These are phyloP conservation scores for Coniferiporia sulphurascens DNA, from an alignment of 1,284 basidiomycete species.

Conservation along the genomic window DNA sequence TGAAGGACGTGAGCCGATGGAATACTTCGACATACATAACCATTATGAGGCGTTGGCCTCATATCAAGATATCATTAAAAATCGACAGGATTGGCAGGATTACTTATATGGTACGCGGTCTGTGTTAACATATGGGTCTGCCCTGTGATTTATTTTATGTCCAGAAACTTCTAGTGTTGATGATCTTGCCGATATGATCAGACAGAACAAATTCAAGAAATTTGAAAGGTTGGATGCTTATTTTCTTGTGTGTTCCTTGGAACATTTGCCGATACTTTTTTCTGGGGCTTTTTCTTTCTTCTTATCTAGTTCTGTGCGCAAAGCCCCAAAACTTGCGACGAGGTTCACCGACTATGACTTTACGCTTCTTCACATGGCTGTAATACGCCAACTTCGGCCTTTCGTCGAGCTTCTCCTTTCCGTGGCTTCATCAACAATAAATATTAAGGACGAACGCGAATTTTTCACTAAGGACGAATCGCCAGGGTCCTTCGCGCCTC, in stretches of 20 bases:
- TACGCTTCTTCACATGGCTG: conserved; percentile 8
- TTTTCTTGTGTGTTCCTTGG: neutral
- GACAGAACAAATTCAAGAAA: neutral
- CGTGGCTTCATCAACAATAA: neutral
- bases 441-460: neutral
- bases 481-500: neutral
- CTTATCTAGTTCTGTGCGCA: neutral
- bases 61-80: neutral
- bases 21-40: conserved; percentile 4
- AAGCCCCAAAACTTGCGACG: neutral
- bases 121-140: neutral
- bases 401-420: conserved; percentile 4
- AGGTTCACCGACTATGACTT: neutral
- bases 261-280: neutral
- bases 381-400: conserved; percentile 1
- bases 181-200: neutral
- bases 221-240: neutral
- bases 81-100: neutral
- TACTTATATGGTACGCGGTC: neutral
- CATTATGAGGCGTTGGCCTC: neutral
- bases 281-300: neutral
- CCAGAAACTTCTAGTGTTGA: neutral
- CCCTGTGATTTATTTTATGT: neutral
- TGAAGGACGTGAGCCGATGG: neutral
- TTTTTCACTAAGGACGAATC: neutral